Evolutionary conservation across 495 filamentous ascomycete species (phyloP).

Genomic region (Melanomma pulvis-pyrius): DNA sequence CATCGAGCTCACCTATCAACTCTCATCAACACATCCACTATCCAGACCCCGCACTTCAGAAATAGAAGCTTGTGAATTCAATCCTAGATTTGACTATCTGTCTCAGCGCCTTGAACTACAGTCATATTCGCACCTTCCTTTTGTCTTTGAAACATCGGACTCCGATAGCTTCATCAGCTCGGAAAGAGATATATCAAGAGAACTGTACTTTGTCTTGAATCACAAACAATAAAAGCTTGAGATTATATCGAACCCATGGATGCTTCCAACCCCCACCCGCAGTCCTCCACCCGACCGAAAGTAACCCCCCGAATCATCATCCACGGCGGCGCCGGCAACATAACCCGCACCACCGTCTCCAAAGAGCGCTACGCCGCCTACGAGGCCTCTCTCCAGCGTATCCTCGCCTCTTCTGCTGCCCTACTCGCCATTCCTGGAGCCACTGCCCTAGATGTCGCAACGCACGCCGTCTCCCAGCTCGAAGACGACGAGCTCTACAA

Average conservation of each 20-base stretch:
- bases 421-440: slow-evolving; percentile 47
- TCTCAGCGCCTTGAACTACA: too few species aligned
- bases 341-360: slow-evolving; percentile 68
- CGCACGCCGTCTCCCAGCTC: slow-evolving; percentile 73
- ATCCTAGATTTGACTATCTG: too few species aligned
- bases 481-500: slow-evolving; percentile 88
- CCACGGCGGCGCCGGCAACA: slow-evolving; percentile 86
- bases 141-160: too few species aligned
- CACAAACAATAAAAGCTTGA: neutral
- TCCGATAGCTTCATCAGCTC: too few species aligned
- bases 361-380: slow-evolving; percentile 62
- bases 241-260: too few species aligned
- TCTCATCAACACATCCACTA: neutral
- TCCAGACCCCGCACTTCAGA: too few species aligned
- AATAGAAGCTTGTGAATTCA: too few species aligned
- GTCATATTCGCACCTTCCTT: too few species aligned
- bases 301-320: slow-evolving; percentile 74
- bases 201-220: too few species aligned
- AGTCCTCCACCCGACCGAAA: neutral
- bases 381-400: slow-evolving; percentile 64
- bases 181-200: too few species aligned
- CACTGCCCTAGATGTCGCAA: slow-evolving; percentile 70
- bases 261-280: neutral
- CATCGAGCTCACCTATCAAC: too few species aligned
- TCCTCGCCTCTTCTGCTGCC: slow-evolving; percentile 52